Conservation (phyloP, 257 asterid genomes). For the Salvia hispanica region DNA sequence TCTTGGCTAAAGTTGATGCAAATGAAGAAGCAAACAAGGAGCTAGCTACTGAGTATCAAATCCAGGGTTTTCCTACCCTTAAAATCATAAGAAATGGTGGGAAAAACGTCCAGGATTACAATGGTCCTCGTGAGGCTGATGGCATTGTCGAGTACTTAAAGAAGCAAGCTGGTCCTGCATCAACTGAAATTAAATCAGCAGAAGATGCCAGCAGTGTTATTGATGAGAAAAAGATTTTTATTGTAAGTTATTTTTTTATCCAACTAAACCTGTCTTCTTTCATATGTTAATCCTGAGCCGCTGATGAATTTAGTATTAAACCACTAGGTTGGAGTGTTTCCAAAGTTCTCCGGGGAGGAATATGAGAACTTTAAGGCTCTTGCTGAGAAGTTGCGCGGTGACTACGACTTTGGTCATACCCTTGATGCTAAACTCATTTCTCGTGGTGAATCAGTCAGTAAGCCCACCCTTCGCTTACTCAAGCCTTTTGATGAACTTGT, state of each 20-base stretch:
- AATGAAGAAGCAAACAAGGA: conserved; percentile 57
- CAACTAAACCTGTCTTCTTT: not conserved
- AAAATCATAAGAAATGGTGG: conserved; percentile 83
- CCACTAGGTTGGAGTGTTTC: conserved; percentile 74
- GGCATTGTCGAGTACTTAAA: conserved; percentile 72
- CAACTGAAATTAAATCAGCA: conserved; percentile 62
- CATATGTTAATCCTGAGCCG: not conserved
- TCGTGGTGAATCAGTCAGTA: conserved; percentile 60
- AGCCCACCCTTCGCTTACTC: conserved; percentile 72
- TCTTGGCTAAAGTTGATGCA: conserved; percentile 78
- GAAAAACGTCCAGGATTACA: conserved; percentile 57
- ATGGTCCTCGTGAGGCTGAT: conserved; percentile 86
- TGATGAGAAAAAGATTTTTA: conserved; percentile 54
- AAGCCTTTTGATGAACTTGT: conserved; percentile 83
- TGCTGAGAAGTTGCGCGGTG: conserved; percentile 77
- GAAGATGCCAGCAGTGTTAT: conserved; percentile 55
- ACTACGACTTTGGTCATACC: conserved; percentile 71
- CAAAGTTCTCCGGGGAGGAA: conserved; percentile 65
- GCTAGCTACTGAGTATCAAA: conserved; percentile 53
- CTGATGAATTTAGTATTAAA: conserved; percentile 5
- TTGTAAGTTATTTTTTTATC: conserved; percentile 50
- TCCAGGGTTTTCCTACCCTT: conserved; percentile 82
- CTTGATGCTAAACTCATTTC: conserved; percentile 72
- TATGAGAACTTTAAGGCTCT: conserved; percentile 54
- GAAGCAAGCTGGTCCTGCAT: conserved; percentile 85